phyloP scores from a whole-genome alignment of 2,329 filamentous ascomycete genomes.

The Aspergillus sp. region DNA sequence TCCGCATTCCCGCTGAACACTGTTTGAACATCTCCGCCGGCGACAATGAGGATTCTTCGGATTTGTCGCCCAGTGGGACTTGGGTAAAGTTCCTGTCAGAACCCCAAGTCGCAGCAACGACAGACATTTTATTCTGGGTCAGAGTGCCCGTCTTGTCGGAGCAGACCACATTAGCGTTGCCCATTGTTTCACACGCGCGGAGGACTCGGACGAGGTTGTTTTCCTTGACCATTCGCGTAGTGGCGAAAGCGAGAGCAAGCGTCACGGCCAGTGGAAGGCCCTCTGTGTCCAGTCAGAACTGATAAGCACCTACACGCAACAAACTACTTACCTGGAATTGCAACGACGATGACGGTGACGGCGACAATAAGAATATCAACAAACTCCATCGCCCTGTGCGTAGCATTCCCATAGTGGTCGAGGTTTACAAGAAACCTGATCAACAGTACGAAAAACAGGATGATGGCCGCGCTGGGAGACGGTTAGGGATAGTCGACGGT shows the following conservation, averaged over 20 bases:
- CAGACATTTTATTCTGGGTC: slow-evolving; percentile 67
- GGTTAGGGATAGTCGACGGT: slow-evolving; percentile 8
- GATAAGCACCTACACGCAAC: neutral
- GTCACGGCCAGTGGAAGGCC: slow-evolving; percentile 71
- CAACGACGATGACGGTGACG: slow-evolving; percentile 70
- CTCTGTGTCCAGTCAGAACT: slow-evolving; percentile 36
- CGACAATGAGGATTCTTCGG: slow-evolving; percentile 8
- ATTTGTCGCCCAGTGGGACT: slow-evolving; percentile 13
- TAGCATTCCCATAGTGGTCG: slow-evolving; percentile 45
- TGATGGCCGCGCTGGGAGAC: slow-evolving; percentile 48
- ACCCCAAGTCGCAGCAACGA: slow-evolving; percentile 62
- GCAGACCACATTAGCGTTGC: slow-evolving; percentile 69
- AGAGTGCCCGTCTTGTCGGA: slow-evolving; percentile 71
- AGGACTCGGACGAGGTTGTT: slow-evolving; percentile 69
- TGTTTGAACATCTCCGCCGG: slow-evolving; percentile 21
- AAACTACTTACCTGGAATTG: slow-evolving; percentile 53
- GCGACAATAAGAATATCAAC: slow-evolving; percentile 69
- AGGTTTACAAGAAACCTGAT: slow-evolving; percentile 74
- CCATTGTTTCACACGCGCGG: slow-evolving; percentile 73
- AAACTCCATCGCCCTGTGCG: slow-evolving; percentile 69
- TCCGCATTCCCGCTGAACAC: slow-evolving; percentile 23
- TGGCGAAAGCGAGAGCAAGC: slow-evolving; percentile 65
- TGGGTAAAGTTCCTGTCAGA: slow-evolving; percentile 48
- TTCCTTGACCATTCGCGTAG: slow-evolving; percentile 66
- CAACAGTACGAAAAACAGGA: slow-evolving; percentile 76